These are phyloP conservation scores for Olyra latifolia DNA, from an alignment of 176 grass and related monocot genomes.

Conservation along the genomic window DNA sequence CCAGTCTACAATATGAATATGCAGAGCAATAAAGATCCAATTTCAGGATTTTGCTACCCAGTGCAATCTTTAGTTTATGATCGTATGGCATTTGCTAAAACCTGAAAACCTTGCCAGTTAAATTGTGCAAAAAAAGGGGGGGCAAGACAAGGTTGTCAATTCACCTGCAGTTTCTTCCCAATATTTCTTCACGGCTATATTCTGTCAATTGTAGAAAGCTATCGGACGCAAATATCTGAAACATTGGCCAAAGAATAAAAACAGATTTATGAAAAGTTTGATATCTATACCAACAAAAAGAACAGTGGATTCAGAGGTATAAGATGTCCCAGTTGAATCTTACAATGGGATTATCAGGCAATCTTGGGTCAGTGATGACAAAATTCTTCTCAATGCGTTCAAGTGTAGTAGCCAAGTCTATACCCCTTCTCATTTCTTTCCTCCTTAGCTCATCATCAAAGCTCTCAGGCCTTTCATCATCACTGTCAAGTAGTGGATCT, in stretches of 20 bases:
- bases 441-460: constrained; percentile 72
- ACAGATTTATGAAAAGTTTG: background rate
- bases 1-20: background rate
- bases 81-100: background rate
- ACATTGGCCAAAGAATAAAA: background rate
- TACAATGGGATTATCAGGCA: constrained; percentile 87
- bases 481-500: constrained; percentile 63
- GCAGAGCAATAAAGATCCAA: background rate
- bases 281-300: background rate
- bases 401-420: constrained; percentile 93
- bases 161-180: constrained; percentile 89
- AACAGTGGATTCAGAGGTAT: background rate
- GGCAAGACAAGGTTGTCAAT: constrained; percentile 14
- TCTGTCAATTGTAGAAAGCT: constrained; percentile 81
- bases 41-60: background rate
- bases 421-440: constrained; percentile 98
- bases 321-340: constrained; percentile 12
- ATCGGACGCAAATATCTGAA: constrained; percentile 90
- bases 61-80: background rate
- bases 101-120: background rate
- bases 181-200: constrained; percentile 87
- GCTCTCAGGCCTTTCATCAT: constrained; percentile 81
- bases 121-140: background rate
- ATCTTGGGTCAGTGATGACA: constrained; percentile 73
- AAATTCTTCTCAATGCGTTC: constrained; percentile 95